Evolutionary conservation across 108 stramenopile species (phyloP).

Genomic region (Discostella stelligeroides): DNA sequence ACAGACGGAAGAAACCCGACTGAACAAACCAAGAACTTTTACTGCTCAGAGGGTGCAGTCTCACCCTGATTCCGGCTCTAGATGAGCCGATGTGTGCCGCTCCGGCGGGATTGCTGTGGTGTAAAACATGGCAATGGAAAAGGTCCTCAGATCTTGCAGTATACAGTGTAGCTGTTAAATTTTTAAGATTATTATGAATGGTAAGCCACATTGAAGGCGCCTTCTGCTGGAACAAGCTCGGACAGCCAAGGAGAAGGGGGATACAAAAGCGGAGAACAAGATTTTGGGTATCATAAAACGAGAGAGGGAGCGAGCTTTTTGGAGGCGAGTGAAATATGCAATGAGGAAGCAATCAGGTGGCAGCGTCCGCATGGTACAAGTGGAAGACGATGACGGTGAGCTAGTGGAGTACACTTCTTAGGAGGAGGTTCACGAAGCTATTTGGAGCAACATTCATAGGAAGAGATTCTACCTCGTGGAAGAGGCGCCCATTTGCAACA

Average conservation of each 20-base stretch:
- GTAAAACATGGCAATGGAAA: no score
- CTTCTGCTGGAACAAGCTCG: not conserved
- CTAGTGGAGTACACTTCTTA: not conserved
- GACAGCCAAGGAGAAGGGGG: not conserved
- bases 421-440: not conserved
- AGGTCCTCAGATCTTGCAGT: no score
- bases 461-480: not conserved
- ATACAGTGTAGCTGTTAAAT: no score
- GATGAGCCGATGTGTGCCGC: no score
- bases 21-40: no score
- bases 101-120: no score
- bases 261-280: constrained; percentile 4
- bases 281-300: constrained; percentile 16
- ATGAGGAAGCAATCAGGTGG: not conserved
- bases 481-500: constrained; percentile 13
- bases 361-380: constrained; percentile 11
- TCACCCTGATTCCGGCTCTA: no score
- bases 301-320: constrained; percentile 19
- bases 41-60: no score
- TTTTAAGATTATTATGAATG: no score
- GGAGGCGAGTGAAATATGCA: constrained; percentile 11
- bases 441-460: not conserved
- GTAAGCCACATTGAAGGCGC: no score
- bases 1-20: no score
- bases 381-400: not conserved